Evolutionary conservation across 192 early-diverging fungal genomes (phyloP).

Genomic region (Helicostylum pulchrum): DNA sequence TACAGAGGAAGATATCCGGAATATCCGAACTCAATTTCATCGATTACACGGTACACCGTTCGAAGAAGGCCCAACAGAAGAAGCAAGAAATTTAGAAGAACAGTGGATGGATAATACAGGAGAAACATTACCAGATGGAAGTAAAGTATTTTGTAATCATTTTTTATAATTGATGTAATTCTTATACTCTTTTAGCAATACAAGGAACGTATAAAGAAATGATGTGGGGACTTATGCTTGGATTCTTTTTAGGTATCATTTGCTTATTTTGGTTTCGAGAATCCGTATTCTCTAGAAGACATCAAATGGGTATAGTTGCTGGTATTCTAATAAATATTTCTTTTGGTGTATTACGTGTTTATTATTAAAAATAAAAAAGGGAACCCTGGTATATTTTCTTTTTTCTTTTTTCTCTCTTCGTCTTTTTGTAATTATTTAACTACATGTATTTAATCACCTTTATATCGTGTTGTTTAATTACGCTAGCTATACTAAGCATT

Average conservation of each 20-base stretch:
- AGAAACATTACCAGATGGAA: slow-evolving; percentile 51
- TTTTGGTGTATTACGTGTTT: slow-evolving; percentile 48
- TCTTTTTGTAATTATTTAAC: slow-evolving; percentile 1
- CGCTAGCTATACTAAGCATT: slow-evolving; percentile 9
- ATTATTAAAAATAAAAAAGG: slow-evolving; percentile 33
- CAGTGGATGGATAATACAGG: slow-evolving; percentile 57
- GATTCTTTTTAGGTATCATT: slow-evolving; percentile 54
- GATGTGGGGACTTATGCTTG: slow-evolving; percentile 52
- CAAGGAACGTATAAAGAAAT: slow-evolving; percentile 54
- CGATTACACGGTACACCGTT: slow-evolving; percentile 41
- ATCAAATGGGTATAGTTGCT: slow-evolving; percentile 54
- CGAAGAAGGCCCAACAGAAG: slow-evolving; percentile 25
- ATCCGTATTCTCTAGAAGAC: slow-evolving; percentile 45
- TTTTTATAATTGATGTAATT: neutral
- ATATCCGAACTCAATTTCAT: slow-evolving; percentile 55
- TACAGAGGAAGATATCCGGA: slow-evolving; percentile 53
- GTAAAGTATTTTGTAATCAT: slow-evolving; percentile 32
- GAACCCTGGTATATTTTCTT: neutral
- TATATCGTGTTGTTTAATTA: slow-evolving; percentile 14
- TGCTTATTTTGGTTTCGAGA: slow-evolving; percentile 55
- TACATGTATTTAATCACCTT: slow-evolving; percentile 25
- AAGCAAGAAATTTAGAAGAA: slow-evolving; percentile 46
- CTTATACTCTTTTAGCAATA: slow-evolving; percentile 12
- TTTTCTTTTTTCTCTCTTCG: slow-evolving; percentile 1
- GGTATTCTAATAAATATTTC: slow-evolving; percentile 53